Percentiles rank a stretch among this genome's conserved stretches.
Conservation (phyloP, 495 filamentous ascomycete genomes). For the Aspergillus diversus region DNA sequence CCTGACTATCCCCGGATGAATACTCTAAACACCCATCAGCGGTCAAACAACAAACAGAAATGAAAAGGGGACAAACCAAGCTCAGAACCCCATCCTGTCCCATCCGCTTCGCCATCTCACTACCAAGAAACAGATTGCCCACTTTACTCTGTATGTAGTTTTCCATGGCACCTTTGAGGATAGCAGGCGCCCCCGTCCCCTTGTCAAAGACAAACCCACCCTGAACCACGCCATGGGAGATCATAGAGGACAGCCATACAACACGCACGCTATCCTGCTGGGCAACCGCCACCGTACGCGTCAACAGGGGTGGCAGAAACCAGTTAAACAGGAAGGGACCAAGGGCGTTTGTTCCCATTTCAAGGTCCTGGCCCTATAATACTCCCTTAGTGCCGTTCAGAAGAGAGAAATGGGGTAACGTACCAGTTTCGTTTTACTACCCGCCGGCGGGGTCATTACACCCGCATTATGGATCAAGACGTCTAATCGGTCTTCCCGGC, state of each 20-base stretch:
- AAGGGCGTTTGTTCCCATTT: conserved; percentile 11
- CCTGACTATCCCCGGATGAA: background rate
- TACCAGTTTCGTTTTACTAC: conserved; percentile 1
- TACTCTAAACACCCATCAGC: background rate
- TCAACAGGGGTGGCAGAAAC: conserved; percentile 6
- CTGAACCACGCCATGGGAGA: background rate
- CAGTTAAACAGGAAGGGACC: conserved; percentile 13
- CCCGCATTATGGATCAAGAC: conserved; percentile 70
- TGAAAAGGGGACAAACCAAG: background rate
- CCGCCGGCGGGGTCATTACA: conserved; percentile 47
- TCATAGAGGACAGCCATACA: conserved; percentile 9
- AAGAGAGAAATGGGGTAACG: too few relatives aligned
- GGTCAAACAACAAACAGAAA: background rate
- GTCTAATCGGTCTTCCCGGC: conserved; percentile 46
- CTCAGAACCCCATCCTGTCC: background rate
- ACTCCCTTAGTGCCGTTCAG: too few relatives aligned
- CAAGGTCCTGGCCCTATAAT: too few relatives aligned
- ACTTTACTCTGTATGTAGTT: conserved; percentile 16
- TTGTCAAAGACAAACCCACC: conserved; percentile 6
- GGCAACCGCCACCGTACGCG: background rate
- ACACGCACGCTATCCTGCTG: background rate
- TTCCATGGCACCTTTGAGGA: conserved; percentile 1
- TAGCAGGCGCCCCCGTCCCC: too few relatives aligned
- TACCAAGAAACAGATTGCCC: conserved; percentile 7
- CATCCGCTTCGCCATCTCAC: background rate